Base-by-base conservation (phyloP, 805 yeast species). In the Wickerhamomyces strasburgensis region DNA sequence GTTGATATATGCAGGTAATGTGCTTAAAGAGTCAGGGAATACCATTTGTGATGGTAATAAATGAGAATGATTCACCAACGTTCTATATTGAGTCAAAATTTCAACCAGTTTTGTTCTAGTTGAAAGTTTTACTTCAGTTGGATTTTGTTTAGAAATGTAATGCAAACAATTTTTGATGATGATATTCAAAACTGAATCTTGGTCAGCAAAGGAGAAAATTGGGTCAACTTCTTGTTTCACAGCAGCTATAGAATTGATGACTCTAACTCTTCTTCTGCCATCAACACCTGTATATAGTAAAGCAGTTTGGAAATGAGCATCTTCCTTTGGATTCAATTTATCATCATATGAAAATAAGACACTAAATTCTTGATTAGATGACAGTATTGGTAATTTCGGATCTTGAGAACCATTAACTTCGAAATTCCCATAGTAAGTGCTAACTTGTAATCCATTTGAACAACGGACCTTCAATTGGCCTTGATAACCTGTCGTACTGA, bases 271-370 rank as follows among this genome's bases (percentile, higher is more conserved):
- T 47, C 97, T 68, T 7, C 69, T 61, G 16, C 98, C 98, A 33
- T 70, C 69, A 2, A 69, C 54, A 32, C 87, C 84, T 0, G 97
- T 89, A 57, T 88, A 90, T 38, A 93, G 64, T 19, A 93, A 48
- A 0, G 98, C 97, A 2, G 85, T 83, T 61, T 93, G 98, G 66
- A 90, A 86, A 57, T 87, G 93, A 16, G 86, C 84, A 57, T 88
- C 96, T 27, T 72, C 68, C 42, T 76, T 76, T 2, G 83, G 67
- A 40, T 79, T 75, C 24, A 87, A 65, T 42, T 76, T 77, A 3
- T 87, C 87, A 53, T 88, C 96, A 52, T 85, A 83, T 32, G 70
- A 71, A 50, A 90, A 76, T 35, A 86, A 69, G 2, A 85, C 80
- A 8, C 85, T 81, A 33, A 86, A 58, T 5, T 81, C 70, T 31